Evolutionary conservation across 1,139 yeast species (phyloP).

Genomic region (Debaryomyces psychrophilus): DNA sequence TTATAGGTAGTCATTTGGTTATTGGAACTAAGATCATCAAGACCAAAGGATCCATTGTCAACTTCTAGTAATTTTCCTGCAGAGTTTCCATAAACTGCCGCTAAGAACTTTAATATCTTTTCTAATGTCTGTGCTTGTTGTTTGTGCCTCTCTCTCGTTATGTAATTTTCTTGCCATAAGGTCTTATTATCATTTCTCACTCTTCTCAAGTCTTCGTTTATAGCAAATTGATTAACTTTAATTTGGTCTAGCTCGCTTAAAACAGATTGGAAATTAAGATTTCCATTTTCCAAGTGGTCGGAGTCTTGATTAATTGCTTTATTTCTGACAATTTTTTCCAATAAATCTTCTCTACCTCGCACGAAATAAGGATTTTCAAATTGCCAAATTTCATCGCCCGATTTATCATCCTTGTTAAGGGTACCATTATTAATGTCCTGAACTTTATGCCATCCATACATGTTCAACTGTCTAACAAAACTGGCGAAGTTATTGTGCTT

Average conservation of each 20-base stretch:
- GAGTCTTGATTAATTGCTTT: constrained; percentile 43
- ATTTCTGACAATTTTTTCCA: constrained; percentile 67
- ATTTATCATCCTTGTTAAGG: constrained; percentile 57
- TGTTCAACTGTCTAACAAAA: constrained; percentile 91
- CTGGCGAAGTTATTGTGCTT: constrained; percentile 93
- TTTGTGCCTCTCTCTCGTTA: constrained; percentile 82
- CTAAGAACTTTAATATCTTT: constrained; percentile 82
- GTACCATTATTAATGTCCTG: constrained; percentile 76
- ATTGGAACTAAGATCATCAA: constrained; percentile 13
- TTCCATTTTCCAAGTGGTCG: constrained; percentile 42
- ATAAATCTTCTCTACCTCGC: constrained; percentile 67
- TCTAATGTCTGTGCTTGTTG: constrained; percentile 87
- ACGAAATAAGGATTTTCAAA: constrained; percentile 82
- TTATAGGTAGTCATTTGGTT: constrained; percentile 26
- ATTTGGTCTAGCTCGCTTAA: constrained; percentile 75
- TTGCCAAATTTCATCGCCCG: constrained; percentile 58
- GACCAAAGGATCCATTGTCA: constrained; percentile 23
- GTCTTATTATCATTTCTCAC: constrained; percentile 86
- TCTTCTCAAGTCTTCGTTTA: constrained; percentile 80
- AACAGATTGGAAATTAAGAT: constrained; percentile 55
- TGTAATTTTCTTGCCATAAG: constrained; percentile 85
- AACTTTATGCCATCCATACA: constrained; percentile 98
- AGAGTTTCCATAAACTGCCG: constrained; percentile 76
- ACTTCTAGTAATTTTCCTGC: constrained; percentile 51
- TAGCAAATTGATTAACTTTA: constrained; percentile 75